phyloP scores from a whole-genome alignment of 2,329 filamentous ascomycete species.

The Hypoxylon sp. region DNA sequence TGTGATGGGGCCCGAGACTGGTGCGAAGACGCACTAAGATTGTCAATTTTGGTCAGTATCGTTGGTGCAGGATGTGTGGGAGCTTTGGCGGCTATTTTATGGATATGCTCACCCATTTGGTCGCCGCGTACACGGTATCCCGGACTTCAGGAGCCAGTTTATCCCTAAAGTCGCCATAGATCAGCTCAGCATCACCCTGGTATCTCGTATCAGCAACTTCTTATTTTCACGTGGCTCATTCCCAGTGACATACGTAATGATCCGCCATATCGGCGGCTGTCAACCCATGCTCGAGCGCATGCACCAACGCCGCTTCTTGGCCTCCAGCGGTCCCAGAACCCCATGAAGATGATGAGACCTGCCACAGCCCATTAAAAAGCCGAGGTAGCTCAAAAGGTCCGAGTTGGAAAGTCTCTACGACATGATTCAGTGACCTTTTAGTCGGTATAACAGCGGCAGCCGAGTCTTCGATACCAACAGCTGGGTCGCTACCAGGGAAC shows the following conservation, averaged over 20 bases:
- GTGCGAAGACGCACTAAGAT: slow-evolving; percentile 44
- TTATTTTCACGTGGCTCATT: too few species aligned
- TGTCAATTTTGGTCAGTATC: slow-evolving; percentile 2
- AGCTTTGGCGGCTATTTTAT: too few species aligned
- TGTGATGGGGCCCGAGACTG: slow-evolving; percentile 39
- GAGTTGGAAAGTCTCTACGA: slow-evolving; percentile 36
- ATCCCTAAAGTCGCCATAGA: slow-evolving; percentile 47
- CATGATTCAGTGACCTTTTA: neutral
- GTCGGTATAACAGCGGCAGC: neutral
- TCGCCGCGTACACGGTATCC: slow-evolving; percentile 45
- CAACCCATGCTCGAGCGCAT: slow-evolving; percentile 41
- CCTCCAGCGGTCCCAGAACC: slow-evolving; percentile 40
- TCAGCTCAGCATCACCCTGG: slow-evolving; percentile 48
- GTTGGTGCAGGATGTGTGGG: neutral
- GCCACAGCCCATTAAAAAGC: slow-evolving; percentile 46
- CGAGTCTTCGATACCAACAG: neutral
- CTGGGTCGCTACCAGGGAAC: slow-evolving; percentile 30
- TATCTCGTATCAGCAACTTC: slow-evolving; percentile 1
- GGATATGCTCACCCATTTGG: slow-evolving; percentile 42
- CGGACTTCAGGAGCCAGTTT: slow-evolving; percentile 36
- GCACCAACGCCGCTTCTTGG: slow-evolving; percentile 42
- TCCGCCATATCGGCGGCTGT: slow-evolving; percentile 49
- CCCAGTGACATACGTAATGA: slow-evolving; percentile 45
- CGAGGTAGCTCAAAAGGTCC: slow-evolving; percentile 38
- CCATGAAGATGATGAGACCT: slow-evolving; percentile 45